A percentile compares a stretch with the other conserved stretches of the same genome.
Conservation (phyloP, 768 basidiomycete genomes). For the Termitomyces heimii region DNA sequence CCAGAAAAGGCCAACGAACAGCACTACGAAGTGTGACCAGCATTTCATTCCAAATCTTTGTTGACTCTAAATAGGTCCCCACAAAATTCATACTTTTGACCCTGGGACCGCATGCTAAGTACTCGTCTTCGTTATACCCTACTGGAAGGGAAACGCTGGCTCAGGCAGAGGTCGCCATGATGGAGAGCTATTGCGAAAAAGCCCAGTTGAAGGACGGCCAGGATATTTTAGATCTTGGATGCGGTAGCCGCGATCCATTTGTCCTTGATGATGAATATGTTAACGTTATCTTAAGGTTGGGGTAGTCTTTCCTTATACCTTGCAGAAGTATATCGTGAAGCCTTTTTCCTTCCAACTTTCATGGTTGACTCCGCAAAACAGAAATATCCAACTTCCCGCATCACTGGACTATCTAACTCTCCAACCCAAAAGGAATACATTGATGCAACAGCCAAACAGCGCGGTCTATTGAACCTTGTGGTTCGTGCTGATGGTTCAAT, state of each 20-base stretch:
- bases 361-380: neutral
- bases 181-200: slow-evolving; percentile 62
- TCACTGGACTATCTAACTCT: neutral
- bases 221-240: slow-evolving; percentile 63
- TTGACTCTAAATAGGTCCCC: slow-evolving; percentile 35
- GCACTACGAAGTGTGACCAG: slow-evolving; percentile 57
- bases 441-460: neutral
- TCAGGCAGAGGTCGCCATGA: slow-evolving; percentile 60
- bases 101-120: slow-evolving; percentile 60
- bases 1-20: slow-evolving; percentile 70
- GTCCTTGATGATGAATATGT: neutral
- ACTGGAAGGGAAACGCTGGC: slow-evolving; percentile 53
- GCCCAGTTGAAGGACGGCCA: slow-evolving; percentile 56
- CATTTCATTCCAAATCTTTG: neutral
- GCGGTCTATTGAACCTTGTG: neutral
- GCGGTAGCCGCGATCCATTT: slow-evolving; percentile 29
- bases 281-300: neutral
- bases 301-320: neutral
- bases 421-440: neutral
- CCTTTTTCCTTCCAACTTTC: neutral
- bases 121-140: slow-evolving; percentile 61
- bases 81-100: slow-evolving; percentile 62
- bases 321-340: neutral
- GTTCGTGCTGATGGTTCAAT: neutral
- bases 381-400: neutral